Percentiles rank a stretch among this genome's conserved stretches.
Conservation (phyloP, 2,329 filamentous ascomycete genomes). For the Cordyceps farinosa region DNA sequence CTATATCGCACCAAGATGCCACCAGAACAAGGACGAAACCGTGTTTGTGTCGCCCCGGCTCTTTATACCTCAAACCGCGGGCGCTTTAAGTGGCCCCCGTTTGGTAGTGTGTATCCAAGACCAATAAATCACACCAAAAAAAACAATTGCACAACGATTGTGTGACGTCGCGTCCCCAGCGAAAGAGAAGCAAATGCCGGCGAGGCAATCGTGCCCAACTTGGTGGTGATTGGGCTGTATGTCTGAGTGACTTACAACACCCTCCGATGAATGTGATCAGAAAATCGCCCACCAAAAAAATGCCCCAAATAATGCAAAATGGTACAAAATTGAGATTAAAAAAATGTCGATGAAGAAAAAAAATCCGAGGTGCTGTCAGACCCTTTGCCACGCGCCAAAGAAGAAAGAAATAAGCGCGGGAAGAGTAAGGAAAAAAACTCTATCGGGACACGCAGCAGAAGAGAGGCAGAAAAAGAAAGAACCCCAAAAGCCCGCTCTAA, state of each 20-base stretch:
- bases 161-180: not conserved
- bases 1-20: not conserved
- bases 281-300: not conserved
- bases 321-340: not conserved
- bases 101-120: not conserved
- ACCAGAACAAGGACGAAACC: not conserved
- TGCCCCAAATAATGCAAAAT: not conserved
- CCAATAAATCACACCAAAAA: not conserved
- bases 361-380: not conserved
- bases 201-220: not conserved
- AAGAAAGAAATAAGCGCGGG: not conserved
- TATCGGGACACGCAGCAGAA: not conserved
- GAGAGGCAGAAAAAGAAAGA: not conserved
- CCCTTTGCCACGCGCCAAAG: not conserved
- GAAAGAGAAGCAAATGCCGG: not conserved
- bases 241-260: slow-evolving; percentile 4
- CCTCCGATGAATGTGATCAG: not conserved
- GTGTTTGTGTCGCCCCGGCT: not conserved
- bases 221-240: not conserved
- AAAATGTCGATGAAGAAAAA: not conserved
- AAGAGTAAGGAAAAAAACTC: not conserved
- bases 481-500: slow-evolving; percentile 10
- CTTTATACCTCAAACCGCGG: not conserved
- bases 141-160: not conserved
- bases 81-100: too few species aligned